These are phyloP conservation scores for Eudorina sp. DNA, from an alignment of 139 green algal species.

Conservation along the genomic window DNA sequence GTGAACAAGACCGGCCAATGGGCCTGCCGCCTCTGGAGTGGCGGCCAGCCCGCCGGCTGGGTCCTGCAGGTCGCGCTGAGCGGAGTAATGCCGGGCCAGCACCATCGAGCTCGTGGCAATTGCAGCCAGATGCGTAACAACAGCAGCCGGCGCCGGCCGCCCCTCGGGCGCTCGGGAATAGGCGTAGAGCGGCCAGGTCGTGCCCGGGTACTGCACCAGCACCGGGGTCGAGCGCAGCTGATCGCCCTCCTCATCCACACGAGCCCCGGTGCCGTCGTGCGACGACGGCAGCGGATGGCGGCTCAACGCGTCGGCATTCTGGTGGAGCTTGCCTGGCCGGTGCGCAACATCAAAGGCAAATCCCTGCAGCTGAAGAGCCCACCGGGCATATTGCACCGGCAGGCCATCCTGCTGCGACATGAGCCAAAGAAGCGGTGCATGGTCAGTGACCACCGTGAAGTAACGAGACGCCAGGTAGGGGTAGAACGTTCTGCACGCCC, in stretches of 20 bases:
- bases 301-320: conserved; percentile 4
- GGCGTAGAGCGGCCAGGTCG: too few relatives aligned
- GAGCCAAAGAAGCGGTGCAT: conserved; percentile 44
- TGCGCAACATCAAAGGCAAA: conserved; percentile 8
- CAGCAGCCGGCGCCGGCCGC: too few relatives aligned
- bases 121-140: too few relatives aligned
- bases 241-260: background rate
- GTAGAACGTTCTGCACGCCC: background rate
- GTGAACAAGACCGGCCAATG: too few relatives aligned
- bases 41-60: too few relatives aligned
- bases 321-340: background rate
- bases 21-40: too few relatives aligned
- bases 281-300: background rate
- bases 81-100: too few relatives aligned
- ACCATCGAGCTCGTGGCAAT: too few relatives aligned
- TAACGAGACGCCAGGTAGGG: background rate
- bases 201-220: background rate
- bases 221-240: background rate
- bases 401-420: conserved; percentile 22
- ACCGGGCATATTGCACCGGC: conserved; percentile 40
- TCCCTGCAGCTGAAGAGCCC: conserved; percentile 36
- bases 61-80: too few relatives aligned
- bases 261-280: background rate
- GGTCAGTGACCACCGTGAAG: conserved; percentile 51
- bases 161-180: too few relatives aligned